These are phyloP conservation scores for Melampsora abietis-canadensis DNA, from an alignment of 1,284 basidiomycete genomes.

Conservation along the genomic window DNA sequence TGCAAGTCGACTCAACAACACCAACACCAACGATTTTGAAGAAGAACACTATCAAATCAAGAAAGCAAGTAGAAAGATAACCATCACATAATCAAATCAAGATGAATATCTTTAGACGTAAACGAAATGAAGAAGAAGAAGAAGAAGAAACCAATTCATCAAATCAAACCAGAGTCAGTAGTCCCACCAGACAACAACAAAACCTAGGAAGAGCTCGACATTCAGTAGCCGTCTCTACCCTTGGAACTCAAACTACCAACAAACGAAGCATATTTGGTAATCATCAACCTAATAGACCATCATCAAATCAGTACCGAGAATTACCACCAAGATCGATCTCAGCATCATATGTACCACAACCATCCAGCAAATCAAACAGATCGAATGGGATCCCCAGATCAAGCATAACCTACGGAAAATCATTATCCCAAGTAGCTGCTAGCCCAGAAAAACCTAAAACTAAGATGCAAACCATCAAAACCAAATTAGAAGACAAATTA, in stretches of 20 bases:
- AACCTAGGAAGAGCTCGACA: constrained; percentile 16
- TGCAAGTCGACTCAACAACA: too few species aligned
- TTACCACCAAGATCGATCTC: constrained; percentile 27
- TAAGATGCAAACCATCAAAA: not conserved
- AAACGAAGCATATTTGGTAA: not conserved
- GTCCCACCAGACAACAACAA: not conserved
- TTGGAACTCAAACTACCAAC: not conserved
- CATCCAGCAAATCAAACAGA: not conserved
- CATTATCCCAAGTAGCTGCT: constrained; percentile 10
- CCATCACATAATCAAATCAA: too few species aligned
- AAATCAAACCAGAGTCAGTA: not conserved
- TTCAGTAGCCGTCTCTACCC: constrained; percentile 22
- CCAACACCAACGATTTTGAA: too few species aligned
- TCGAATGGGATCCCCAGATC: constrained; percentile 6
- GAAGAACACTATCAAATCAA: too few species aligned
- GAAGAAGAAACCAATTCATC: not conserved
- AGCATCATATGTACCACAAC: constrained; percentile 17
- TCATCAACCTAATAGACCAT: not conserved
- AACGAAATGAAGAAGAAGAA: too few species aligned
- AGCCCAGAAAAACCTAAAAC: constrained; percentile 33
- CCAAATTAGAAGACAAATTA: constrained; percentile 2
- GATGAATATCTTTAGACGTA: too few species aligned
- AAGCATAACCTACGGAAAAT: not conserved
- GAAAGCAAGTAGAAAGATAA: too few species aligned
- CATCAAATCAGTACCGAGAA: not conserved